Conservation (phyloP, 345 rosid genomes). For the Physaria fendleri region DNA sequence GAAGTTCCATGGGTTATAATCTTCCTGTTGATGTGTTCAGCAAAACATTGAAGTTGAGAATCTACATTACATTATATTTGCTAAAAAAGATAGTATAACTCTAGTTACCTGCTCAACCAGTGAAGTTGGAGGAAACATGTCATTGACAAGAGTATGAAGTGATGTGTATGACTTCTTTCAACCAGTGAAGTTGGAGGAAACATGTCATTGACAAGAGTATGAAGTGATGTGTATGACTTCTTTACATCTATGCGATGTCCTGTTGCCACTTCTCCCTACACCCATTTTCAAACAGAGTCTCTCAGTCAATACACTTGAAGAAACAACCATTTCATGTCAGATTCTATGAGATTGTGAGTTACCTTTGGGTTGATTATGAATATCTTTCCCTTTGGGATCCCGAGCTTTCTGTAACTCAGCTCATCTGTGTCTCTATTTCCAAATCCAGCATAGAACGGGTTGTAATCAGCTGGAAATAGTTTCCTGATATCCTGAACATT, state of each 20-base stretch:
- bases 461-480: constrained; percentile 79
- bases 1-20: constrained; percentile 75
- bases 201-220: constrained; percentile 88
- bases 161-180: constrained; percentile 81
- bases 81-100: not conserved
- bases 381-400: constrained; percentile 88
- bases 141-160: constrained; percentile 80
- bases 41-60: not conserved
- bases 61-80: not conserved
- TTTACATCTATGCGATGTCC: constrained; percentile 64
- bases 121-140: constrained; percentile 87
- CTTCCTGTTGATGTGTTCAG: constrained; percentile 60
- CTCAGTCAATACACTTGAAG: too few species aligned
- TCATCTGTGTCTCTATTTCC: constrained; percentile 94
- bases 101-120: constrained; percentile 63
- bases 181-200: constrained; percentile 73
- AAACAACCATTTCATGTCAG: constrained; percentile 1
- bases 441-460: constrained; percentile 91
- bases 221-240: constrained; percentile 79
- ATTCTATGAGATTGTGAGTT: too few species aligned
- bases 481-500: constrained; percentile 65
- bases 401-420: constrained; percentile 80
- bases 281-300: not conserved
- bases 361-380: constrained; percentile 95
- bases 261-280: constrained; percentile 89